Conservation (phyloP, 2,329 filamentous ascomycete species). For the Coniosporium tulheliwenetii region DNA sequence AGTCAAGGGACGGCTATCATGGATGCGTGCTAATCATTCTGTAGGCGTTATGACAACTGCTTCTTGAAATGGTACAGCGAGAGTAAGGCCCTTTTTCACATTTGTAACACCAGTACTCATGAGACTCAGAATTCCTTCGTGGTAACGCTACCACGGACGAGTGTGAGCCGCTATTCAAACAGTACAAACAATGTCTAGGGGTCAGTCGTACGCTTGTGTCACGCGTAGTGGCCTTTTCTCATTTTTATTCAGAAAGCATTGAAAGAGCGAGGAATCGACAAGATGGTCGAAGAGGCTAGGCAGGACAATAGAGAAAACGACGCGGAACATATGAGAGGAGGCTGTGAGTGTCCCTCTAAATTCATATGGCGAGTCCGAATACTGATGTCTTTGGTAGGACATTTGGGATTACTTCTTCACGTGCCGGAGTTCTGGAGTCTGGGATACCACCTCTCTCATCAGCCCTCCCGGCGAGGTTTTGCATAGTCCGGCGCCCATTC, state of each 20-base stretch:
- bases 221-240: slow-evolving; percentile 4
- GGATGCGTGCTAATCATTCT: neutral
- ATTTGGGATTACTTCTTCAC: no score
- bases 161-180: slow-evolving; percentile 70
- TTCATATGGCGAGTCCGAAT: neutral
- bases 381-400: no score
- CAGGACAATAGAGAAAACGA: slow-evolving; percentile 86
- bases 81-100: slow-evolving; percentile 42
- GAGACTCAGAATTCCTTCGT: slow-evolving; percentile 58
- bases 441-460: no score
- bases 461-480: no score
- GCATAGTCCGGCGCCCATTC: no score
- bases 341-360: slow-evolving; percentile 12
- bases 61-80: slow-evolving; percentile 99
- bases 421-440: no score
- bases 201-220: slow-evolving; percentile 34
- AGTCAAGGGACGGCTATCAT: slow-evolving; percentile 13
- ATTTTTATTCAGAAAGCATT: slow-evolving; percentile 51
- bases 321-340: slow-evolving; percentile 44
- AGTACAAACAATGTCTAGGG: slow-evolving; percentile 74
- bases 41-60: slow-evolving; percentile 85
- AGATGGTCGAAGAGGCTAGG: slow-evolving; percentile 78
- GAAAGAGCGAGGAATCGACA: slow-evolving; percentile 81
- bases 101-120: neutral
- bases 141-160: slow-evolving; percentile 74